Evolutionary conservation across 768 basidiomycete species (phyloP).

Genomic region (Rhizopogon roseolus): DNA sequence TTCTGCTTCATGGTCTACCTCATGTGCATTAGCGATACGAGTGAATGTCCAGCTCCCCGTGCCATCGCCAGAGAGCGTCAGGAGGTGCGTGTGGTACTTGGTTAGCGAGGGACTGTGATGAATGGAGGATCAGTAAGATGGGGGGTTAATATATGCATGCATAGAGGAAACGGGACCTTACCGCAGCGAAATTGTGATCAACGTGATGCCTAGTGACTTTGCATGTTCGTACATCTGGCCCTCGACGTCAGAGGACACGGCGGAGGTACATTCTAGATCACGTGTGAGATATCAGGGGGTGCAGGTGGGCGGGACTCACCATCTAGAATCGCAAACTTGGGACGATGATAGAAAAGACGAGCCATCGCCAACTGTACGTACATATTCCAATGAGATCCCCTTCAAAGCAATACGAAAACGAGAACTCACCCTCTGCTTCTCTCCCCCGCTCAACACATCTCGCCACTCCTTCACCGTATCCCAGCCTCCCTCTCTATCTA

Average conservation of each 20-base stretch:
- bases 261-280: conserved; percentile 81
- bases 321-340: conserved; percentile 81
- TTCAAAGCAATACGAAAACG: too few species aligned
- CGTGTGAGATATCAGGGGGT: conserved; percentile 6
- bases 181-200: conserved; percentile 91
- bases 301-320: conserved; percentile 65
- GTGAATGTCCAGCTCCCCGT: conserved; percentile 68
- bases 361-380: conserved; percentile 76
- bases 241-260: conserved; percentile 94
- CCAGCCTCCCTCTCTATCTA: conserved; percentile 87
- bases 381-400: background rate
- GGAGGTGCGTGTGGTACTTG: conserved; percentile 85
- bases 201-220: conserved; percentile 82
- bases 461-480: conserved; percentile 91
- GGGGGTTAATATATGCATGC: background rate
- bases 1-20: background rate
- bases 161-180: conserved; percentile 22
- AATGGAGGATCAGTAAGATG: background rate
- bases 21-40: conserved; percentile 38
- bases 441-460: conserved; percentile 92
- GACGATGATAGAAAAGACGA: conserved; percentile 85
- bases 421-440: conserved; percentile 78
- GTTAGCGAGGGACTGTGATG: conserved; percentile 68
- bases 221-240: conserved; percentile 93
- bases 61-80: conserved; percentile 73